Base-by-base conservation (phyloP, 208 protist species). In the Angomonas deanei region DNA sequence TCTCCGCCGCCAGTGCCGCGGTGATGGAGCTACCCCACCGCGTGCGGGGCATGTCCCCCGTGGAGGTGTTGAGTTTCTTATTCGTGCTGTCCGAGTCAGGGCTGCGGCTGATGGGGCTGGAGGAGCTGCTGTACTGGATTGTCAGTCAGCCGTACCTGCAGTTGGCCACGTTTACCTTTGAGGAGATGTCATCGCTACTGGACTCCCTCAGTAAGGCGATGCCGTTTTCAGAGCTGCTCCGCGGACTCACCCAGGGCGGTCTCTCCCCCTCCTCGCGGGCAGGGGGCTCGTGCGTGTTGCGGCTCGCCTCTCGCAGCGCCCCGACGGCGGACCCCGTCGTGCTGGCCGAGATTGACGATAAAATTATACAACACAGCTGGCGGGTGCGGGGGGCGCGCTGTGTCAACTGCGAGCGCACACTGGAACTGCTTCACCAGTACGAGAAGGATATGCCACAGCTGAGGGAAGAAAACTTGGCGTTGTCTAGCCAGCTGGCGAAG, bases 121-220 rank as follows among this genome's bases (percentile, higher is more conserved):
- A 71, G 48, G 73, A 84, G 26, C 64, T 79, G 38, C 38, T 69
- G 36, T 55, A 71, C 24, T 81, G 76, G 81, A 42, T 82, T 1
- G 53, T 63, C 39, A 53, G 46, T 11, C 34, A 55, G 11, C 31
- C 23, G 17, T 59, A 59, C 27, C 61, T 59, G 34, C 31, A 50
- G 8, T 34, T 34, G 46, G 66, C 59, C 27, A 49, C 55, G 17
- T 73, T 83, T 53, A 70, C 39, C 26, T 53, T 79, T 15, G 76
- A 87, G 34, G 70, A 79, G 56, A 67, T 80, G 0, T 64, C 71
- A 1, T 63, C 61, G 3, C 15, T 77, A 52, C 38, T 83, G 10
- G 81, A 87, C 64, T 63, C 71, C 26, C 32, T 88, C 23, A 81
- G 73, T 58, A 76, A 71, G 48, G 75, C 69, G 24, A 57, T 87